Evolutionary conservation across 2,329 filamentous ascomycete species (phyloP), one percentile per base, ranked within the genome.

Genomic region (Ophiostoma novo-ulmi): DNA sequence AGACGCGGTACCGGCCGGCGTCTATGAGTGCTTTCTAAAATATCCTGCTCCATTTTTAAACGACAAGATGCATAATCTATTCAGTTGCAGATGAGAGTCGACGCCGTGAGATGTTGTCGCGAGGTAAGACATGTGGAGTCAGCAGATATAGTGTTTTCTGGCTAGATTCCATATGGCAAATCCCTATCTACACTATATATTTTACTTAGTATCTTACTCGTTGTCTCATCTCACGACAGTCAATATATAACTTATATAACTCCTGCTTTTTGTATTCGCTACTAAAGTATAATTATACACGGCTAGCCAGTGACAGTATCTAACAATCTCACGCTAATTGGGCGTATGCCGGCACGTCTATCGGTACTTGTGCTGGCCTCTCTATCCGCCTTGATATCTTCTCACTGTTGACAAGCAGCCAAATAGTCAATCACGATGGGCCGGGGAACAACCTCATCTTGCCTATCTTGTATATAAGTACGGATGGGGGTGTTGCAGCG

Each of bases 1-100:
- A 78, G 73, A 61, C 77, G 72, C 35, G 75, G 75, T 11, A 72
- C 75, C 5, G 70, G 68, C 14, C 68, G 63, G 6, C 63, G 63
- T 10, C n/a, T 10, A 13, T n/a, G n/a, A n/a, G 52, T n/a, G 13
- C 52, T 58, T 10, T 58, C 52, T 26, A 22, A 26, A 3, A 10
- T 58, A 58, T 58, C n/a, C 14, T 58, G 52, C 10, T 58, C 52
- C 52, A 58, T 58, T 26, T 10, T 7, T n/a, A 31, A 26, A 11
- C 26, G 8, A 22, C 5, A 26, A 13, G n/a, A 11, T 17, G 52
- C 5, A 14, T 58, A 26, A 13, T 26, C 13, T 26, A 13, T 26
- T 13, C 11, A 35, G 26, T 35, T 63, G 58, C 26, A 35, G 5
- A 55, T 26, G 8, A 26, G 22, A 58, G 5, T 26, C n/a, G 22